phyloP scores from a whole-genome alignment of 2,329 filamentous ascomycete species.

The Aspergillus ustus region DNA sequence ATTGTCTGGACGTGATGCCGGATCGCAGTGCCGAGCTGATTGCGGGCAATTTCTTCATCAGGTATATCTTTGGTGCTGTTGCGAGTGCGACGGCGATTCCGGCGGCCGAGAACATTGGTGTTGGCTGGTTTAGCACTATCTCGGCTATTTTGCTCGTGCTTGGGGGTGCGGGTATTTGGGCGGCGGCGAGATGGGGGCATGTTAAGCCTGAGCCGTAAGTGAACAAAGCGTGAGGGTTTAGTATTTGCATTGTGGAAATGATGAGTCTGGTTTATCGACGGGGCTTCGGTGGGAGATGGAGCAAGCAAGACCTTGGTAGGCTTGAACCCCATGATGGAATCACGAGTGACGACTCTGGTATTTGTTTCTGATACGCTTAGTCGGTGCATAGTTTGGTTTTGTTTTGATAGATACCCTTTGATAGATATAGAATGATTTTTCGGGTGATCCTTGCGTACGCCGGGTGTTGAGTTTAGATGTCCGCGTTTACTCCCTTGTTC shows the following conservation, averaged over 20 bases:
- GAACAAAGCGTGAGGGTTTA: too few relatives aligned
- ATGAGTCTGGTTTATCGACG: too few relatives aligned
- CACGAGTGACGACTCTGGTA: too few relatives aligned
- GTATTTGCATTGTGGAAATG: too few relatives aligned
- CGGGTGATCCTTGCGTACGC: not conserved
- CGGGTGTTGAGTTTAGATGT: too few relatives aligned
- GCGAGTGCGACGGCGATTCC: slow-evolving; percentile 75
- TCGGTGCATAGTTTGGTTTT: not conserved
- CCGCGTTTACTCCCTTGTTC: too few relatives aligned
- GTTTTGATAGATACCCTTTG: not conserved
- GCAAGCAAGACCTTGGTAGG: too few relatives aligned
- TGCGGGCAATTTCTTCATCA: slow-evolving; percentile 77
- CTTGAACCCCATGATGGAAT: too few relatives aligned
- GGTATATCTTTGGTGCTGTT: slow-evolving; percentile 74
- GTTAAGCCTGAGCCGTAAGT: not conserved
- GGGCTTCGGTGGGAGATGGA: too few relatives aligned
- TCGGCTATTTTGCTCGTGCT: slow-evolving; percentile 46
- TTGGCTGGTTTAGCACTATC: slow-evolving; percentile 81
- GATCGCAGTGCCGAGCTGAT: slow-evolving; percentile 71
- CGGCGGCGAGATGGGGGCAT: slow-evolving; percentile 4
- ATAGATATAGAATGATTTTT: not conserved
- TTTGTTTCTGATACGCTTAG: too few relatives aligned
- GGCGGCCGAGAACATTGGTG: slow-evolving; percentile 72
- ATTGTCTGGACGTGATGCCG: slow-evolving; percentile 83
- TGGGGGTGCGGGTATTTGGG: not conserved